Base-by-base conservation (phyloP, 2,329 filamentous ascomycete genomes). In the Ascochyta lentis region DNA sequence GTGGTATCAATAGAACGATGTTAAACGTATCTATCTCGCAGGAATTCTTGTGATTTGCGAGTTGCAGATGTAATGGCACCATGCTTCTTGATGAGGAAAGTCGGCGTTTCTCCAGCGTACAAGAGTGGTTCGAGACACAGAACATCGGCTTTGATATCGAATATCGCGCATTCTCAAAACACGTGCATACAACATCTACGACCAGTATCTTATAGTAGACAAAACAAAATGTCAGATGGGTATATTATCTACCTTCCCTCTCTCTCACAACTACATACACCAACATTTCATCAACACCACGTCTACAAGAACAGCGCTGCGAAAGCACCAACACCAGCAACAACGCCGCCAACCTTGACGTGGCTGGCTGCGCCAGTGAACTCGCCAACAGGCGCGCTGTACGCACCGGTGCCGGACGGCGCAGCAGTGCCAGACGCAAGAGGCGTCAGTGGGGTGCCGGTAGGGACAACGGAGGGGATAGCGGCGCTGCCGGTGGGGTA, bases 271-370 rank as follows among this genome's bases (percentile, higher is more conserved):
- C 5, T 29, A 34, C 46, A 42, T 35, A 6, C 37, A 13, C 15
- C 13, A 8, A 34, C n/a, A n/a, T n/a, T n/a, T n/a, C n/a, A n/a
- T n/a, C 6, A 27, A 9, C 33, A 39, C 15, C 47, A 48, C 19
- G 50, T 65, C 61, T 74, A 75, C 65, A 75, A 68, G 63, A 75
- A 69, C 9, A 75, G 50, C 43, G 73, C 73, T 45, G 68, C 73
- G 41, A 74, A 34, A 16, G 67, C 73, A 66, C 65, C 73, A 33
- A 69, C 65, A 65, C 71, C 71, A n/a, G 70, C 70, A 52, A 74
- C 57, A 7, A 65, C 56, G n/a, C 69, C 62, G 31, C 68, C 70
- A 33, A 72, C 66, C 65, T 72, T 68, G 41, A 67, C 23, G 40
- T 58, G 33, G 42, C 59, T 63, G 39, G 73, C 72, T 37, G 72